Percentiles rank a stretch among this genome's conserved stretches.
phyloP scores from a whole-genome alignment of 2,329 filamentous ascomycete species.

The Cryoendolithus antarcticus region DNA sequence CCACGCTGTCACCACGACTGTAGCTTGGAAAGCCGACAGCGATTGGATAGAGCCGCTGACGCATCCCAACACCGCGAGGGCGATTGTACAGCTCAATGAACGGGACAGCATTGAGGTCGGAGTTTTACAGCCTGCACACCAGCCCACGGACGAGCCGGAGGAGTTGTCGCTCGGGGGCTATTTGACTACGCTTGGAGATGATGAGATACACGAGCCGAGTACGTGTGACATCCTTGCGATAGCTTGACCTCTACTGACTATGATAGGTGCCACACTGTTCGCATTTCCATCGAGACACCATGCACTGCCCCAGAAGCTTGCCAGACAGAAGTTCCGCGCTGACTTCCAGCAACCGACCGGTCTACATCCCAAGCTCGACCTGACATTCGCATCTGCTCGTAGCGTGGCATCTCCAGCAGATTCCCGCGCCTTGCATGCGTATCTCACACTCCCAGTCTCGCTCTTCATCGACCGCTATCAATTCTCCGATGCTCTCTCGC shows the following conservation, averaged over 20 bases:
- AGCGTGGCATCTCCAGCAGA: constrained; percentile 32
- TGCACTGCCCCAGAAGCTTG: constrained; percentile 29
- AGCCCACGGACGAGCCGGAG: constrained; percentile 51
- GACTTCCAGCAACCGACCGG: constrained; percentile 61
- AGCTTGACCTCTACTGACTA: neutral
- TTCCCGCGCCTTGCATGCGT: constrained; percentile 63
- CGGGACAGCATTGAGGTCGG: constrained; percentile 60
- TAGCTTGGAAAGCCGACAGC: constrained; percentile 40
- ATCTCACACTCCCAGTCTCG: constrained; percentile 67
- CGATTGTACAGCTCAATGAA: constrained; percentile 3
- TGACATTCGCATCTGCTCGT: constrained; percentile 47
- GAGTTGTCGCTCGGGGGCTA: constrained; percentile 70
- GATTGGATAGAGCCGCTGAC: neutral
- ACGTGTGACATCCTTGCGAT: too few species aligned
- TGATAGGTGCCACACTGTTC: constrained; percentile 60
- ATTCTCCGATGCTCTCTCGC: constrained; percentile 61
- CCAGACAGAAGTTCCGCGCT: constrained; percentile 33
- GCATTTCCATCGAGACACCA: constrained; percentile 73
- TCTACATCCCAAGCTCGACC: constrained; percentile 67
- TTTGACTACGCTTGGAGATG: constrained; percentile 64
- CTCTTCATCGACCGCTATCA: constrained; percentile 86
- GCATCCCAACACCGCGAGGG: neutral
- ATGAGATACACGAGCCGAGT: constrained; percentile 47
- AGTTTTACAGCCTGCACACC: constrained; percentile 47
- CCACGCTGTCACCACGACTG: constrained; percentile 52